Percentiles rank a stretch among this genome's conserved stretches.
phyloP scores from a whole-genome alignment of 805 yeast genomes.

The Kazachstania taianensis region DNA sequence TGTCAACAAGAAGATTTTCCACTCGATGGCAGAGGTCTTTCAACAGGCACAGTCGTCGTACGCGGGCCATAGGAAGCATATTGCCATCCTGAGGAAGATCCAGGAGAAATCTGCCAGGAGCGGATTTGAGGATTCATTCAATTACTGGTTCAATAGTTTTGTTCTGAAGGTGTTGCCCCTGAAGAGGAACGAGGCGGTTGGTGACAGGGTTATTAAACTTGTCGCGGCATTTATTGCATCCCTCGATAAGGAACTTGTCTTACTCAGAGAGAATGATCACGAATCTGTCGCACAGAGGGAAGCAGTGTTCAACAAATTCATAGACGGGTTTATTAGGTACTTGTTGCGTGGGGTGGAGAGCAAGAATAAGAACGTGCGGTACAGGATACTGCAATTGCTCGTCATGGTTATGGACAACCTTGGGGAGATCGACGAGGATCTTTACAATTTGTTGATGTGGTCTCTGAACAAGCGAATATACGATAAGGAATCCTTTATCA shows the following conservation, averaged over 20 bases:
- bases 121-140: conserved; percentile 49
- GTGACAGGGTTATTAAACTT: conserved; percentile 67
- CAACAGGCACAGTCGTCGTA: conserved; percentile 69
- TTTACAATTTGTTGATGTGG: conserved; percentile 53
- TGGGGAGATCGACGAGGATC: conserved; percentile 64
- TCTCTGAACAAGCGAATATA: conserved; percentile 52
- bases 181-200: conserved; percentile 60
- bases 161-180: conserved; percentile 56
- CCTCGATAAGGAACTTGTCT: conserved; percentile 26
- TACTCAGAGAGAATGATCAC: conserved; percentile 18
- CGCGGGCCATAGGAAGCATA: conserved; percentile 69
- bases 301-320: conserved; percentile 40
- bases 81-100: conserved; percentile 49
- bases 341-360: conserved; percentile 72
- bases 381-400: conserved; percentile 64
- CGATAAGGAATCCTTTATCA: conserved; percentile 67
- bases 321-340: conserved; percentile 53
- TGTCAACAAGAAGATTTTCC: conserved; percentile 29
- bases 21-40: conserved; percentile 55
- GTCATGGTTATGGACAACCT: conserved; percentile 62
- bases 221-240: conserved; percentile 48
- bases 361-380: conserved; percentile 66
- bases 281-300: conserved; percentile 25
- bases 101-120: conserved; percentile 45
- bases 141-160: conserved; percentile 46